Conservation (phyloP, 805 yeast species). For the Schwanniomyces vanrijiae region DNA sequence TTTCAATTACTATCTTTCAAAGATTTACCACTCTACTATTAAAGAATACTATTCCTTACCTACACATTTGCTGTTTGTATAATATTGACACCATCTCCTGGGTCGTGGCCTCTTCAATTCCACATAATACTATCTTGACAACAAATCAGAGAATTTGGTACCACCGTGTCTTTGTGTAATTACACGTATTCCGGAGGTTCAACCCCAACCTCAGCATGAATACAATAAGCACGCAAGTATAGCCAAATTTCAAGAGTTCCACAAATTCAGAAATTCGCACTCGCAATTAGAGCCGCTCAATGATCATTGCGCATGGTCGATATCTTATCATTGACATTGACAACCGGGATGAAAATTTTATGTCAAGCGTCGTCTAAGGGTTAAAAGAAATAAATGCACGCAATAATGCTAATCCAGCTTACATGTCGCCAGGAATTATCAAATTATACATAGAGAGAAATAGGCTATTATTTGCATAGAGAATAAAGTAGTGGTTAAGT, state of each 20-base stretch:
- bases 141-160: not conserved
- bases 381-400: too few relatives aligned
- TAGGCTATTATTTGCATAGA: too few relatives aligned
- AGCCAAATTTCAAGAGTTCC: not conserved
- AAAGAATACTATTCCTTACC: not conserved
- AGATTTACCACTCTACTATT: not conserved
- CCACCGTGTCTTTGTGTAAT: constrained; percentile 5
- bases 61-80: not conserved
- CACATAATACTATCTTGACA: not conserved
- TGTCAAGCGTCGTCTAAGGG: too few relatives aligned
- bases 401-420: too few relatives aligned
- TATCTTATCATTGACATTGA: not conserved
- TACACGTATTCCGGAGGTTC: not conserved
- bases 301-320: not conserved
- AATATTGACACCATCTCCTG: not conserved
- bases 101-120: not conserved
- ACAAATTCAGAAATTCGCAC: not conserved
- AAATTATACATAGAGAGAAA: too few relatives aligned
- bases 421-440: too few relatives aligned
- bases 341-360: not conserved
- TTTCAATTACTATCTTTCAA: not conserved
- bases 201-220: too few relatives aligned
- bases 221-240: too few relatives aligned
- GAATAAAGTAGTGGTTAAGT: too few relatives aligned
- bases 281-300: not conserved